These are phyloP conservation scores for Daedalea quercina DNA, from an alignment of 768 basidiomycete species.

Conservation along the genomic window DNA sequence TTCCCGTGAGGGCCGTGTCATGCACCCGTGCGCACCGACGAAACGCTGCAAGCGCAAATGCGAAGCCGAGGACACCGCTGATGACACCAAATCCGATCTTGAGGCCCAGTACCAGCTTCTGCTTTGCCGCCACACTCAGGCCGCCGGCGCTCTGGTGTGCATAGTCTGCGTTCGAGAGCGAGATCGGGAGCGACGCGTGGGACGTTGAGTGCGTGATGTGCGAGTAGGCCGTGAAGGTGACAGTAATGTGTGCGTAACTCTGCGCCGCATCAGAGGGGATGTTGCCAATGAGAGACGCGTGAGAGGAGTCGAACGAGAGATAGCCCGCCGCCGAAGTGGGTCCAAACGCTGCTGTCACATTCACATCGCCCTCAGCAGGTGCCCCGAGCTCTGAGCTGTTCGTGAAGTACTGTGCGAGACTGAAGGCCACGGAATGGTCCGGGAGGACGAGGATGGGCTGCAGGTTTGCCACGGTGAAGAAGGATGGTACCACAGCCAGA, in stretches of 20 bases:
- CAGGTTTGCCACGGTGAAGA: slow-evolving; percentile 54
- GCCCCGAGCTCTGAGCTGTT: slow-evolving; percentile 31
- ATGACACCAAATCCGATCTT: slow-evolving; percentile 56
- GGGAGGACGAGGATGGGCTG: slow-evolving; percentile 50
- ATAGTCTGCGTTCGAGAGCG: slow-evolving; percentile 33
- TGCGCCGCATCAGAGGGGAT: slow-evolving; percentile 41
- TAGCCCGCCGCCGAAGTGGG: slow-evolving; percentile 43
- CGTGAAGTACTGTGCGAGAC: slow-evolving; percentile 50
- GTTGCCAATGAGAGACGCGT: slow-evolving; percentile 45
- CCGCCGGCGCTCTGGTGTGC: slow-evolving; percentile 32
- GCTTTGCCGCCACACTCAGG: slow-evolving; percentile 37
- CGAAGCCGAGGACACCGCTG: slow-evolving; percentile 51
- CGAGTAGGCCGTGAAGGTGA: slow-evolving; percentile 67
- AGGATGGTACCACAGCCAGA: slow-evolving; percentile 64
- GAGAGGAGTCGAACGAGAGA: slow-evolving; percentile 44
- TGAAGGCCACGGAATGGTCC: slow-evolving; percentile 44
- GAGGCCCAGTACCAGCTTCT: slow-evolving; percentile 49
- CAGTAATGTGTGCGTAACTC: slow-evolving; percentile 32
- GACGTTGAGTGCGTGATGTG: slow-evolving; percentile 62
- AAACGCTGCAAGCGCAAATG: slow-evolving; percentile 46
- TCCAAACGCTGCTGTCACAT: slow-evolving; percentile 47
- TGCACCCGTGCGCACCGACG: slow-evolving; percentile 50
- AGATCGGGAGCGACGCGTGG: slow-evolving; percentile 50
- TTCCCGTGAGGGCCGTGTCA: slow-evolving; percentile 54
- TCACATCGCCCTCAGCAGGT: slow-evolving; percentile 36